Base-by-base conservation (phyloP, 148 eudicot species). In the Vaccinium macrocarpon region DNA sequence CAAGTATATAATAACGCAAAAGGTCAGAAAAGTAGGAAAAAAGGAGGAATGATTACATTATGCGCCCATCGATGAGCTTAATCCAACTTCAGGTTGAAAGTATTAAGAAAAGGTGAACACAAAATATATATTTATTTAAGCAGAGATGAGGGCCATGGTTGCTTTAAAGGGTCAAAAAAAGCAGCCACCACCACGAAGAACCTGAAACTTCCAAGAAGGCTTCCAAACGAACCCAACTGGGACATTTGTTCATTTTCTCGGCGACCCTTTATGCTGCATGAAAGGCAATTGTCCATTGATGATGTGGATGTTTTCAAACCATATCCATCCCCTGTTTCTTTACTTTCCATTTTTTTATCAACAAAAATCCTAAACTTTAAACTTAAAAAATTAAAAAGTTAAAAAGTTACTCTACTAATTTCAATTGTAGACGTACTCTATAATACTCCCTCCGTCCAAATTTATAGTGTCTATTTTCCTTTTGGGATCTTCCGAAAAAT, bases 151-250 rank as follows among this genome's bases (percentile, higher is more conserved):
- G 35, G 16, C 32, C 73, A 9, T 4, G 38, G 10, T 68, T 25
- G 73, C 35, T 12, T 4, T 38, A 13, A n/a, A 12, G 16, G 81
- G 81, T 79, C 68, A 79, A 56, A 56, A 8, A 56, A 8, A 32
- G 82, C 50, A 27, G 80, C 80, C 80, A 1, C 18, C 51, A 23
- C 18, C 27, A 27, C 5, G 18, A 29, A 35, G 76, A 32, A 16
- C 27, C 78, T 21, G 53, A 79, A 79, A n/a, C 82, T 79, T 79
- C 82, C 49, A 12, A 18, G 82, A 79, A 56, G 38, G 16, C 52
- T 76, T 52, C 18, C 68, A 57, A 16, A 29, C 16, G 8, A 21
- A 16, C 35, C 3, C 42, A 5, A 70, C 4, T 35, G 38, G 38
- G 6, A n/a, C 56, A 53, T 78, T 27, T 53, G 68, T 55, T 79